Percentiles rank a stretch among this genome's conserved stretches.
phyloP scores from a whole-genome alignment of 2,329 filamentous ascomycete genomes.

The Tetracladium maxilliforme region DNA sequence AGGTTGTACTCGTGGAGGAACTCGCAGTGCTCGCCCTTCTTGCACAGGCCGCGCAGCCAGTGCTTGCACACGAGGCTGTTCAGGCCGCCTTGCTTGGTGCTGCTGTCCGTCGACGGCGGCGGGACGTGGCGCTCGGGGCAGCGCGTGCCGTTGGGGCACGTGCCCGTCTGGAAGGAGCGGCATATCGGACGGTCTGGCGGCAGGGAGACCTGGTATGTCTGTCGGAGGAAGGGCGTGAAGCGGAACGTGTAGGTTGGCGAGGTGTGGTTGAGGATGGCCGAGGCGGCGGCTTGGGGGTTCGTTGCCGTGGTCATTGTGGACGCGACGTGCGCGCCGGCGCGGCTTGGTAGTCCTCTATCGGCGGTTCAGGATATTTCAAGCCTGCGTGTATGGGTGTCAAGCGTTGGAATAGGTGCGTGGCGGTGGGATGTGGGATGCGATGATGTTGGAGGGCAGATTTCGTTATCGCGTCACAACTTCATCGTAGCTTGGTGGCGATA shows the following conservation, averaged over 20 bases:
- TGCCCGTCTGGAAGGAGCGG: conserved; percentile 70
- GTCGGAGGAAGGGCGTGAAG: conserved; percentile 74
- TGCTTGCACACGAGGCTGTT: conserved; percentile 94
- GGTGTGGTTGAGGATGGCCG: conserved; percentile 45
- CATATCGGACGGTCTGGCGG: conserved; percentile 68
- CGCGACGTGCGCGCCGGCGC: too few relatives aligned
- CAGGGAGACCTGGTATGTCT: conserved; percentile 74
- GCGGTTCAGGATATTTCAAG: too few relatives aligned
- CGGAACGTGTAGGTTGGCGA: conserved; percentile 53
- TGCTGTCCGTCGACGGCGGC: conserved; percentile 18
- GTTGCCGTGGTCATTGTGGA: too few relatives aligned
- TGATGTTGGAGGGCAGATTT: too few relatives aligned
- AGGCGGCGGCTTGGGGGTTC: too few relatives aligned
- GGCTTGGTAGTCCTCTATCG: too few relatives aligned
- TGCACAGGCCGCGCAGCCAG: conserved; percentile 93
- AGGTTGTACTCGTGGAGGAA: conserved; percentile 98
- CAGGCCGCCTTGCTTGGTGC: conserved; percentile 32
- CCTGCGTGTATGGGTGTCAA: too few relatives aligned
- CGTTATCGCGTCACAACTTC: too few relatives aligned
- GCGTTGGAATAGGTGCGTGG: too few relatives aligned
- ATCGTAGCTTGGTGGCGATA: too few relatives aligned
- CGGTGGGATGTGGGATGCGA: too few relatives aligned
- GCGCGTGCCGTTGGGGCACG: conserved; percentile 71
- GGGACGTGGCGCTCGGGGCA: conserved; percentile 87
- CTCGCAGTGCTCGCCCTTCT: conserved; percentile 93